Evolutionary conservation across 2,329 filamentous ascomycete species (phyloP).

Genomic region (Delphinella strobiligena): DNA sequence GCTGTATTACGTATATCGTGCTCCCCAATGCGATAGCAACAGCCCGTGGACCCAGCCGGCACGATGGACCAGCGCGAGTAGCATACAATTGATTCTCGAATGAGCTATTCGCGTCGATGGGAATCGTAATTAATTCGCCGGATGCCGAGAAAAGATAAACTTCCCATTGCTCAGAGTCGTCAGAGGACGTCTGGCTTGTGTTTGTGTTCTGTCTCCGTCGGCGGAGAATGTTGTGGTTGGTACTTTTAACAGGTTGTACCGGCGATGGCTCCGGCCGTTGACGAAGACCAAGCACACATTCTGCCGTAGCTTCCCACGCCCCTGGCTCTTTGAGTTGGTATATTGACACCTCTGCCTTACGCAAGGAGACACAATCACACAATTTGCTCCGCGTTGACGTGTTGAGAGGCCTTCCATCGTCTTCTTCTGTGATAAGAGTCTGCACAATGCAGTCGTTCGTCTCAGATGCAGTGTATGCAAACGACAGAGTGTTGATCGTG

Average conservation of each 20-base stretch:
- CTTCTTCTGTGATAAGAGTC: slow-evolving; percentile 44
- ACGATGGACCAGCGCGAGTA: slow-evolving; percentile 5
- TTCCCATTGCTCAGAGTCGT: slow-evolving; percentile 34
- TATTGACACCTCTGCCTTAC: slow-evolving; percentile 35
- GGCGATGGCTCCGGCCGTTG: slow-evolving; percentile 14
- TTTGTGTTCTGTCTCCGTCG: slow-evolving; percentile 6
- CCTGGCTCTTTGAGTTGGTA: slow-evolving; percentile 51
- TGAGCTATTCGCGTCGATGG: slow-evolving; percentile 3
- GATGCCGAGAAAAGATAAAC: slow-evolving; percentile 29
- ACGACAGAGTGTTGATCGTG: slow-evolving; percentile 49
- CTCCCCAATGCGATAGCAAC: slow-evolving; percentile 7
- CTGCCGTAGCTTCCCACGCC: slow-evolving; percentile 48
- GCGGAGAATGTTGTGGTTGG: slow-evolving; percentile 8
- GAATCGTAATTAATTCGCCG: slow-evolving; percentile 5
- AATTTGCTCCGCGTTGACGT: slow-evolving; percentile 29
- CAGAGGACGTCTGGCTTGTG: slow-evolving; percentile 1
- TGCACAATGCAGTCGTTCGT: slow-evolving; percentile 53
- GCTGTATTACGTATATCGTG: slow-evolving; percentile 7
- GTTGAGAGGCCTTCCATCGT: slow-evolving; percentile 42
- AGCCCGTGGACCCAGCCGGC: slow-evolving; percentile 2
- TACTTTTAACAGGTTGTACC: slow-evolving; percentile 8
- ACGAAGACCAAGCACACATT: slow-evolving; percentile 52
- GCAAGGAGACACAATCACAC: slow-evolving; percentile 22
- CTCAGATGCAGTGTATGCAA: slow-evolving; percentile 50
- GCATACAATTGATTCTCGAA: slow-evolving; percentile 7